These are phyloP conservation scores for Solanum tacnaense DNA, from an alignment of 257 asterid species.

Conservation along the genomic window DNA sequence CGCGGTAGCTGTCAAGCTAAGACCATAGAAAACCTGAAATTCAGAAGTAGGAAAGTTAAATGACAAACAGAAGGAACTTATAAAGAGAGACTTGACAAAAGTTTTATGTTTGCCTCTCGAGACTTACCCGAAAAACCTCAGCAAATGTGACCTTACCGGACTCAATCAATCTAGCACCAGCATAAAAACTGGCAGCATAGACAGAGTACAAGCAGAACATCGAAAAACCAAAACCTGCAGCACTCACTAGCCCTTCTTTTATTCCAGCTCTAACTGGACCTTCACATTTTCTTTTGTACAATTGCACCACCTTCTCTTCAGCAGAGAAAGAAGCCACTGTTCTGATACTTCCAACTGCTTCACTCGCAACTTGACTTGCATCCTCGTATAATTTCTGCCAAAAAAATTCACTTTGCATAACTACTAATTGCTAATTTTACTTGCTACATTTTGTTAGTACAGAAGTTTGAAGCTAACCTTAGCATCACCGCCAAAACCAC, in stretches of 20 bases:
- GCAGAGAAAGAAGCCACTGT: conserved; percentile 91
- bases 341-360: conserved; percentile 79
- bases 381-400: conserved; percentile 67
- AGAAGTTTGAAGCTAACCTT: conserved; percentile 46
- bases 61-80: not conserved
- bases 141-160: conserved; percentile 56
- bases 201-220: conserved; percentile 46
- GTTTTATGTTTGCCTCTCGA: not conserved
- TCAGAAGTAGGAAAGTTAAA: not conserved
- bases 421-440: not conserved
- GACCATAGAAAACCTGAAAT: conserved; percentile 74
- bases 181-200: conserved; percentile 79
- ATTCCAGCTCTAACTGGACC: conserved; percentile 63
- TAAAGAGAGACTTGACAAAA: not conserved
- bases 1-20: conserved; percentile 77
- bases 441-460: conserved; percentile 24
- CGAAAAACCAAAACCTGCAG: conserved; percentile 67
- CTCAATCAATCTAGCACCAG: conserved; percentile 73
- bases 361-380: conserved; percentile 86
- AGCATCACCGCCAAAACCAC: conserved; percentile 73
- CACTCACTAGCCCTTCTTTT: conserved; percentile 62
- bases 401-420: not conserved
- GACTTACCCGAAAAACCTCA: conserved; percentile 76
- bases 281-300: conserved; percentile 65
- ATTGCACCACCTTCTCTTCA: conserved; percentile 64